Conservation (phyloP, 306 rosid genomes). For the Morella rubra region DNA sequence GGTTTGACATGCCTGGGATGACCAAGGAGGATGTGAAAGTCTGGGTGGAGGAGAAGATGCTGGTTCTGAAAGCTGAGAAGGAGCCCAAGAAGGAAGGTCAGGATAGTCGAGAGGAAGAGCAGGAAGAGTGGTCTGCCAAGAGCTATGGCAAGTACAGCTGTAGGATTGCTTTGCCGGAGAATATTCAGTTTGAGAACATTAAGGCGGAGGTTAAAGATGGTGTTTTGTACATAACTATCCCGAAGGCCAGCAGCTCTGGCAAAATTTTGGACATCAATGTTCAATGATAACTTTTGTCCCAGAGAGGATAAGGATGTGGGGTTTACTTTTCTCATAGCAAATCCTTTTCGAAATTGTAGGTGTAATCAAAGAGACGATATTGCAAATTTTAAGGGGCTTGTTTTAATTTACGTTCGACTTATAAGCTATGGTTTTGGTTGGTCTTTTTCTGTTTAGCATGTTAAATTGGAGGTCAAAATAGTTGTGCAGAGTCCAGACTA, state of each 20-base stretch:
- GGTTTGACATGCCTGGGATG: slow-evolving; percentile 96
- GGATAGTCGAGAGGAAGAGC: slow-evolving; percentile 17
- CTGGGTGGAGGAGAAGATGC: slow-evolving; percentile 85
- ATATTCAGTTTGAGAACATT: slow-evolving; percentile 65
- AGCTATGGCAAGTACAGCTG: slow-evolving; percentile 71
- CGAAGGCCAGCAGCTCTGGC: slow-evolving; percentile 38
- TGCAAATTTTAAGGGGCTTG: background rate
- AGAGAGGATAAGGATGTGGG: background rate
- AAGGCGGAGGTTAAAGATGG: slow-evolving; percentile 86
- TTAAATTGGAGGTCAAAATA: too few relatives aligned
- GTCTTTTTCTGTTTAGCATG: background rate
- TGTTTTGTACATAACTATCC: slow-evolving; percentile 68
- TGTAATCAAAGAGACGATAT: background rate
- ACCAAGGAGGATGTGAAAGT: slow-evolving; percentile 74
- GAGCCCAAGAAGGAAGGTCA: slow-evolving; percentile 20
- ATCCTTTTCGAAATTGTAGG: background rate
- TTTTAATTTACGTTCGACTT: background rate
- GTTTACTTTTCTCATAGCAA: background rate
- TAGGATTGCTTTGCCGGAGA: slow-evolving; percentile 75
- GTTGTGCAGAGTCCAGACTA: too few relatives aligned
- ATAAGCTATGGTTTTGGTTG: background rate
- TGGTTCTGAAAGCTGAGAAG: slow-evolving; percentile 75
- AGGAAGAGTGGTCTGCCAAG: slow-evolving; percentile 62
- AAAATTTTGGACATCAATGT: slow-evolving; percentile 55
- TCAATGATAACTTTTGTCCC: slow-evolving; percentile 26